A percentile compares a stretch with the other conserved stretches of the same genome.
Evolutionary conservation across 306 rosid genomes (phyloP).

Genomic region (Herpetospermum pedunculosum): DNA sequence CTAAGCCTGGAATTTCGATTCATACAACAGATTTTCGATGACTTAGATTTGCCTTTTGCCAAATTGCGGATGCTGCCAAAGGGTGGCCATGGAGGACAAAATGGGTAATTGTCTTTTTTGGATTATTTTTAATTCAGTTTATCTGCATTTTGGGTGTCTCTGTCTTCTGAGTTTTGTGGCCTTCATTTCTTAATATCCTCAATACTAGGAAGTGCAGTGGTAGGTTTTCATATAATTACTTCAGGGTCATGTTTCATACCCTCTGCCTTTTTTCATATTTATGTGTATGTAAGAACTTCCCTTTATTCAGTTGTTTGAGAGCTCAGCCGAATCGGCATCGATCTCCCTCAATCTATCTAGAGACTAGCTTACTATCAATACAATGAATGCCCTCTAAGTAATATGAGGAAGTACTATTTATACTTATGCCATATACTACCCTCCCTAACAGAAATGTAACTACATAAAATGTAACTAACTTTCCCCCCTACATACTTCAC

Average conservation of each 20-base stretch:
- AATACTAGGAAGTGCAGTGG: neutral
- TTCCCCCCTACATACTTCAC: too few relatives aligned
- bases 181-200: neutral
- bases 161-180: neutral
- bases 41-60: slow-evolving; percentile 85
- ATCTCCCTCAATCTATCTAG: too few relatives aligned
- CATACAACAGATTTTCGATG: slow-evolving; percentile 63
- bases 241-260: neutral
- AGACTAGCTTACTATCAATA: too few relatives aligned
- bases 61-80: slow-evolving; percentile 80
- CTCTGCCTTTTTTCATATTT: neutral
- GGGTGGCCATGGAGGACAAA: slow-evolving; percentile 99
- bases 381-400: too few relatives aligned
- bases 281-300: too few relatives aligned
- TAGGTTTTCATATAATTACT: neutral
- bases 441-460: too few relatives aligned
- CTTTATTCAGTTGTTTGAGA: too few relatives aligned
- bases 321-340: too few relatives aligned
- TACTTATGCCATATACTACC: too few relatives aligned
- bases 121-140: slow-evolving; percentile 1
- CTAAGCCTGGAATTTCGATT: slow-evolving; percentile 7
- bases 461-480: too few relatives aligned
- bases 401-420: too few relatives aligned
- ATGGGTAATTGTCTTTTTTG: slow-evolving; percentile 47
- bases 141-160: neutral